Percentiles rank a stretch among this genome's conserved stretches.
These are phyloP conservation scores for Glycyrrhiza uralensis DNA, from an alignment of 306 rosid species.

Conservation along the genomic window DNA sequence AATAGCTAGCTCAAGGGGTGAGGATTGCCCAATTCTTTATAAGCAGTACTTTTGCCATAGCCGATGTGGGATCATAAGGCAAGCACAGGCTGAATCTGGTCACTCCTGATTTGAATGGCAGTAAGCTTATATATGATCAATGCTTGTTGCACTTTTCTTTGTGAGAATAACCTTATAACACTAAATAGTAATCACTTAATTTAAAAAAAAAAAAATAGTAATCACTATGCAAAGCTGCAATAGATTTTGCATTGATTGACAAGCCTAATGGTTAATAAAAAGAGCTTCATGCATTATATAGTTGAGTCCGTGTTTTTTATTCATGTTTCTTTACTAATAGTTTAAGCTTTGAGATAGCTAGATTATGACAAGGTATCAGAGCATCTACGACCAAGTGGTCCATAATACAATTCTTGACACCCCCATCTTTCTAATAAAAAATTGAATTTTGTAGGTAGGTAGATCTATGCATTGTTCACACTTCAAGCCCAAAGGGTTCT, in stretches of 20 bases:
- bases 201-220: neutral
- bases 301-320: neutral
- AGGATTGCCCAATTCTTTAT: neutral
- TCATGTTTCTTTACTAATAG: neutral
- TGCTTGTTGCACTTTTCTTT: neutral
- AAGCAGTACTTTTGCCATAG: neutral
- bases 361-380: neutral
- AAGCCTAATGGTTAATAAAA: constrained; percentile 3
- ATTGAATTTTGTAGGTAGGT: neutral
- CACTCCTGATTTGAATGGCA: neutral
- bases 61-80: too few relatives aligned
- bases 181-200: neutral
- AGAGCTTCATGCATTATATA: neutral
- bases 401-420: neutral
- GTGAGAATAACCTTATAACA: neutral
- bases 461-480: neutral
- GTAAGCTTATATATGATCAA: neutral
- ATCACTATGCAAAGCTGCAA: neutral
- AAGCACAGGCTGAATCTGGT: too few relatives aligned
- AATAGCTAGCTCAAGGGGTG: neutral
- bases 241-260: neutral
- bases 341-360: neutral
- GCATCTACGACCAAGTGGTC: neutral
- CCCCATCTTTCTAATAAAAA: neutral
- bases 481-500: neutral